Evolutionary conservation across 192 early-diverging fungal species (phyloP), one percentile per base, ranked within the genome.

Genomic region (Thoreauomyces humboldtii): DNA sequence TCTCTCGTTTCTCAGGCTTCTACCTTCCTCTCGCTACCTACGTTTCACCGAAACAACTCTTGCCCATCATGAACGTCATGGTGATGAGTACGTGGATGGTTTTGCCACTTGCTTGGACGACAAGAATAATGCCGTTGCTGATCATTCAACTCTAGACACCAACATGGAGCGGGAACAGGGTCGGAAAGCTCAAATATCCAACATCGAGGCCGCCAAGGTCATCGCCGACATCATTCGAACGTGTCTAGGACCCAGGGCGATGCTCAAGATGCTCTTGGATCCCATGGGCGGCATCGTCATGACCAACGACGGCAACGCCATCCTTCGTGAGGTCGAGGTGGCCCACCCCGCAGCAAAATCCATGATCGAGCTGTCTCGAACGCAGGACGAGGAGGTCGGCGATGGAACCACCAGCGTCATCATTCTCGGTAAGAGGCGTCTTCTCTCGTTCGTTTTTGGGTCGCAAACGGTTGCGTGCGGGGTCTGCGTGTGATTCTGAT

Each of bases 321-420:
- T 98, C 71, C 81, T 99, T 60, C 87, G 97, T 73, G 97, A 99
- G 75, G 88, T 92, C 75, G 97, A 99, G 81, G 95, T 99, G 11
- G 92, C 92, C n/a, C 97, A 99, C 78, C 97, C 97, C 25, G 97
- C 97, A 50, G 97, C 97, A 47, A 99, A 99, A 80, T 92, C 89
- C 70, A 98, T 98, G 95, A 97, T 99, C 64, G 97, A 99, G 77
- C 87, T 99, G 46, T 89, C 93, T 32, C 82, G 97, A 78, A 99
- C 97, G 56, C 97, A 99, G 82, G 97, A 99, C 77, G 97, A 99
- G 74, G 97, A 99, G 78, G 95, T 98, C 43, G 97, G 97, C 62
- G 97, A 99, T 69, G 97, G 97, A 61, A 99, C 97, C 11, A 99
- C 97, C 15, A 89, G 87, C 70, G 97, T 99, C 63, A 98, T 99